Conservation (phyloP, 441 rosid genomes). For the Arabidopsis hybrid region DNA sequence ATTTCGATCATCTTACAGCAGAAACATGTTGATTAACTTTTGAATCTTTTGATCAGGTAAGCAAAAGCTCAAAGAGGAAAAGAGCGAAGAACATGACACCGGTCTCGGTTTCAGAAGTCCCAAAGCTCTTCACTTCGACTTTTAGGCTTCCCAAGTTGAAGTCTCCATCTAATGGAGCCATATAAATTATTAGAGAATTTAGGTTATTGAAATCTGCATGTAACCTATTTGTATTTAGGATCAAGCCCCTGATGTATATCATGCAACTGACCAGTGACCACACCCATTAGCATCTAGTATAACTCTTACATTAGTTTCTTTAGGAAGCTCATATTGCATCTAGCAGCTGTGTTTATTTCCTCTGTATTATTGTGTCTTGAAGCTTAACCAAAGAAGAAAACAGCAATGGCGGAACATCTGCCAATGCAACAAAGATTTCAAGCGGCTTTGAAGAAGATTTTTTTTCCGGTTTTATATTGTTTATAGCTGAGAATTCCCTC, state of each 20-base stretch:
- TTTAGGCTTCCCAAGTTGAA: slow-evolving; percentile 87
- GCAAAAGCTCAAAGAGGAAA: slow-evolving; percentile 67
- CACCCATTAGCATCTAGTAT: not conserved
- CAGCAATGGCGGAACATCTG: slow-evolving; percentile 19
- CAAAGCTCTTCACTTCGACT: slow-evolving; percentile 67
- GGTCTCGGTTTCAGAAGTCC: slow-evolving; percentile 48
- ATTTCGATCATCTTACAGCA: slow-evolving; percentile 43
- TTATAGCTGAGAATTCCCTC: not conserved
- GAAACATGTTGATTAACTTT: slow-evolving; percentile 36
- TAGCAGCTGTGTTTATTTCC: slow-evolving; percentile 5
- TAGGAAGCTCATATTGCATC: slow-evolving; percentile 22
- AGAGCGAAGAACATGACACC: slow-evolving; percentile 44
- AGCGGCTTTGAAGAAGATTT: slow-evolving; percentile 22
- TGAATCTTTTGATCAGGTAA: slow-evolving; percentile 52
- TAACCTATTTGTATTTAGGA: slow-evolving; percentile 42
- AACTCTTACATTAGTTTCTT: slow-evolving; percentile 11
- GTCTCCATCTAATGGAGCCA: slow-evolving; percentile 46
- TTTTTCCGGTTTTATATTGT: not conserved
- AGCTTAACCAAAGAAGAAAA: slow-evolving; percentile 7
- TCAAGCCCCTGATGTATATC: slow-evolving; percentile 32
- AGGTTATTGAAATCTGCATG: slow-evolving; percentile 24
- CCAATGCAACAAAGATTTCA: slow-evolving; percentile 31
- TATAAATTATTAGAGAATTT: slow-evolving; percentile 33
- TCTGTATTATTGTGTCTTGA: slow-evolving; percentile 29
- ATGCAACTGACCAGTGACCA: not conserved